A percentile compares a stretch with the other conserved stretches of the same genome.
Evolutionary conservation across 805 yeast genomes (phyloP).

Genomic region (Kodamaea neixiangensis): DNA sequence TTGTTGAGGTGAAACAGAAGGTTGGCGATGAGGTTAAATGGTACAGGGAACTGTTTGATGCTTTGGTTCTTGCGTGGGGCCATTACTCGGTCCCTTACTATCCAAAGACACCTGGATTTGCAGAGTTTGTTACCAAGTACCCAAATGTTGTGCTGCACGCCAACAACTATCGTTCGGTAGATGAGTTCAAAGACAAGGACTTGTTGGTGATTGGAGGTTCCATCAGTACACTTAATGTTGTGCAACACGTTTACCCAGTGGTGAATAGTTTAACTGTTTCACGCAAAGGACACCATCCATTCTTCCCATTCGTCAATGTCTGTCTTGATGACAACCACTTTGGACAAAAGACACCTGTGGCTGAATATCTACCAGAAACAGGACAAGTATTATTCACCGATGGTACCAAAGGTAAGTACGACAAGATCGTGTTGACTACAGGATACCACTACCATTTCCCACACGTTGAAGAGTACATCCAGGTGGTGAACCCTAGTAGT

Average conservation of each 20-base stretch:
- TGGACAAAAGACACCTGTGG: conserved; percentile 28
- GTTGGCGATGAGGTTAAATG: conserved; percentile 28
- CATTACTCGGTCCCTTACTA: conserved; percentile 61
- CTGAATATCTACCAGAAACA: conserved; percentile 19
- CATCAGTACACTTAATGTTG: conserved; percentile 42
- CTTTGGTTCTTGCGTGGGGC: conserved; percentile 65
- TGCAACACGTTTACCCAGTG: conserved; percentile 37
- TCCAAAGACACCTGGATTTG: conserved; percentile 58
- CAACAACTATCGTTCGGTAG: conserved; percentile 52
- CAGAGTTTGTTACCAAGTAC: conserved; percentile 42
- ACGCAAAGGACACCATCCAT: conserved; percentile 27
- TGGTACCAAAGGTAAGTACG: conserved; percentile 31
- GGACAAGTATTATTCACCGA: conserved; percentile 29
- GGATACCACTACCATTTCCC: conserved; percentile 53
- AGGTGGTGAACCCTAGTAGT: conserved; percentile 26
- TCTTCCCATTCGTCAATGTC: conserved; percentile 37
- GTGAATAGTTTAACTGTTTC: conserved; percentile 28
- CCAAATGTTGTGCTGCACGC: conserved; percentile 60
- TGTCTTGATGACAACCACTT: conserved; percentile 40
- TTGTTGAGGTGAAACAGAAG: conserved; percentile 24
- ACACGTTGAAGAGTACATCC: conserved; percentile 31
- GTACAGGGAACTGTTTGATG: conserved; percentile 56
- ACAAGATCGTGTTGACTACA: conserved; percentile 48
- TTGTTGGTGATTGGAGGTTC: conserved; percentile 47
- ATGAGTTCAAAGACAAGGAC: conserved; percentile 42